Percentiles rank a stretch among this genome's conserved stretches.
Evolutionary conservation across 2,329 filamentous ascomycete genomes (phyloP).

Genomic region (Biscogniauxia mediterranea): DNA sequence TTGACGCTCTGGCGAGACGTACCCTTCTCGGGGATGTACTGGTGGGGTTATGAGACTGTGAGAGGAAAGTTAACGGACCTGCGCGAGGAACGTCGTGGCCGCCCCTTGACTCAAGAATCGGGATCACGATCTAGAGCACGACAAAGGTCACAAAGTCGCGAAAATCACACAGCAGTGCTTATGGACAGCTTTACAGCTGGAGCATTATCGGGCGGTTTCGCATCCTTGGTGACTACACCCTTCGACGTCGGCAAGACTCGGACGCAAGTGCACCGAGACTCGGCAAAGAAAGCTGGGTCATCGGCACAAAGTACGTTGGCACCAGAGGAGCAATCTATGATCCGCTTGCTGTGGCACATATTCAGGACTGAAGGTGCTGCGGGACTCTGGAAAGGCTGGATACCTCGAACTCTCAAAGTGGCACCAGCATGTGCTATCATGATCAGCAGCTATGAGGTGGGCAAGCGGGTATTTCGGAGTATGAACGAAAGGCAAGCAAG

Average conservation of each 20-base stretch:
- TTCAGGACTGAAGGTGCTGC: slow-evolving; percentile 77
- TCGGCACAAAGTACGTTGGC: slow-evolving; percentile 32
- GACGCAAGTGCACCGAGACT: slow-evolving; percentile 76
- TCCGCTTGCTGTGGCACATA: slow-evolving; percentile 84
- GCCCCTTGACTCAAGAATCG: slow-evolving; percentile 38
- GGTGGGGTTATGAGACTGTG: slow-evolving; percentile 93
- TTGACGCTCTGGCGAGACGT: slow-evolving; percentile 96
- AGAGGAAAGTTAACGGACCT: slow-evolving; percentile 68
- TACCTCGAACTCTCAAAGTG: slow-evolving; percentile 87
- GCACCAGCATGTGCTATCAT: slow-evolving; percentile 97
- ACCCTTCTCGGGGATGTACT: slow-evolving; percentile 95
- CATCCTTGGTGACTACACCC: slow-evolving; percentile 85
- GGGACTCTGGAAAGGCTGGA: slow-evolving; percentile 89
- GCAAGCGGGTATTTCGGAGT: slow-evolving; percentile 79
- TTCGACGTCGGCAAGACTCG: slow-evolving; percentile 98
- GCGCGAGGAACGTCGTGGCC: slow-evolving; percentile 53
- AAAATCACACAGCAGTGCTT: slow-evolving; percentile 76
- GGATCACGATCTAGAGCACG: slow-evolving; percentile 40
- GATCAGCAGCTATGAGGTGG: slow-evolving; percentile 97
- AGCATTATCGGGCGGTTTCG: slow-evolving; percentile 76
- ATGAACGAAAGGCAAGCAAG: slow-evolving; percentile 59
- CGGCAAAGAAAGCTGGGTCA: slow-evolving; percentile 32
- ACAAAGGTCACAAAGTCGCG: slow-evolving; percentile 59
- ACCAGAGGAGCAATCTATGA: slow-evolving; percentile 78
- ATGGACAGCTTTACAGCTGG: slow-evolving; percentile 88